Evolutionary conservation across 2,329 filamentous ascomycete species (phyloP).

Genomic region (Paecilomyces niveus): DNA sequence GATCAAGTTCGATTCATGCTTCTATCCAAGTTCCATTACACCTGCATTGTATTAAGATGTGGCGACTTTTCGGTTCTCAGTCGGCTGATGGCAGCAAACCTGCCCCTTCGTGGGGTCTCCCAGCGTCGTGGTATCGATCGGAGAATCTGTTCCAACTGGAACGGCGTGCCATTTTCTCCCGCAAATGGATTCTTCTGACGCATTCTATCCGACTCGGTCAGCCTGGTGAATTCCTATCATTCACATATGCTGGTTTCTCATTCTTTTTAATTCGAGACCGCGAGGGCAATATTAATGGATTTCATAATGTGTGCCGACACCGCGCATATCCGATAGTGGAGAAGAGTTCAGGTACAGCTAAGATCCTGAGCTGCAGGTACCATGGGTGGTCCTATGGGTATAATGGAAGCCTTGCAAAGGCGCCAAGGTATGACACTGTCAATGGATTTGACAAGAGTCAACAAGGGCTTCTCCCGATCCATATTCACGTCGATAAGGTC

Average conservation of each 20-base stretch:
- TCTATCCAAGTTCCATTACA: no score
- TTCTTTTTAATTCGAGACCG: conserved; percentile 49
- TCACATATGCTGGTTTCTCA: conserved; percentile 49
- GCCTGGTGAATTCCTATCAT: conserved; percentile 51
- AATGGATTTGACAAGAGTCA: conserved; percentile 39
- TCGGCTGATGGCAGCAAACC: no score
- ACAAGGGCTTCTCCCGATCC: background rate
- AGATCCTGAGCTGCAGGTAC: conserved; percentile 52
- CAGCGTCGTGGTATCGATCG: no score
- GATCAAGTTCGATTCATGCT: no score
- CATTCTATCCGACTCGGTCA: conserved; percentile 42
- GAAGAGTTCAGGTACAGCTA: conserved; percentile 40
- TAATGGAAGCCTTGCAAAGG: conserved; percentile 52
- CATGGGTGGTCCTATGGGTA: conserved; percentile 56
- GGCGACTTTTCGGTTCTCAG: no score
- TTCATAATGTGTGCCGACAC: conserved; percentile 56
- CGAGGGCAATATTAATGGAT: conserved; percentile 47
- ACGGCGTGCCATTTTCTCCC: conserved; percentile 51
- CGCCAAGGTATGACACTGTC: conserved; percentile 50
- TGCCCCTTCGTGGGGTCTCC: no score
- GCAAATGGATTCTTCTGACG: conserved; percentile 39
- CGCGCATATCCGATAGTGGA: conserved; percentile 52
- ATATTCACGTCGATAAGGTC: background rate
- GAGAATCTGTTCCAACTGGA: conserved; percentile 47
- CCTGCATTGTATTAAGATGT: no score